A percentile compares a stretch with the other conserved stretches of the same genome.
phyloP scores from a whole-genome alignment of 1,284 basidiomycete genomes.

The Trichosporon sp. region DNA sequence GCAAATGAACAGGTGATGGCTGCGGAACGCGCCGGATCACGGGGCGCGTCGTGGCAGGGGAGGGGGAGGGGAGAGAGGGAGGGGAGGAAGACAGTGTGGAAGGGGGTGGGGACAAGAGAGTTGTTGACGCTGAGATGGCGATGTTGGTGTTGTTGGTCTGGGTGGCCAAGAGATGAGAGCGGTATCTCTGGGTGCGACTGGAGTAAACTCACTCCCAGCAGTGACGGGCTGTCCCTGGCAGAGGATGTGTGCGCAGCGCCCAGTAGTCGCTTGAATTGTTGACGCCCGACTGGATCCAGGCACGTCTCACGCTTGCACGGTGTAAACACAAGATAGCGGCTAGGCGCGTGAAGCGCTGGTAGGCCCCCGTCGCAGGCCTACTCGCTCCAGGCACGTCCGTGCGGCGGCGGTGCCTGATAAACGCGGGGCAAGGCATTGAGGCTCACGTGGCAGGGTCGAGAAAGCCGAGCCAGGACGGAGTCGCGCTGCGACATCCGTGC shows the following conservation, averaged over 20 bases:
- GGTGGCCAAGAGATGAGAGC: neutral
- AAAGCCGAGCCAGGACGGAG: neutral
- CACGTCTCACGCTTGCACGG: neutral
- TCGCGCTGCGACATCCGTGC: neutral
- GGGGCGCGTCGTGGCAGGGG: neutral
- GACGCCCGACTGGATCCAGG: neutral
- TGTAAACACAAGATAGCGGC: neutral
- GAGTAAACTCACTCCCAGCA: neutral
- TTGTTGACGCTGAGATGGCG: neutral
- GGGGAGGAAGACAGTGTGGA: neutral
- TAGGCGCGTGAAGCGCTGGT: neutral
- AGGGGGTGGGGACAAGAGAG: neutral
- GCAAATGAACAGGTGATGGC: neutral
- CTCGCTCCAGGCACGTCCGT: neutral
- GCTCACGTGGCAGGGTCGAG: neutral
- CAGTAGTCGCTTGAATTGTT: neutral
- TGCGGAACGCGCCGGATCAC: neutral
- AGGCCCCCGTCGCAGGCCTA: neutral
- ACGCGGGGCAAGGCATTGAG: neutral
- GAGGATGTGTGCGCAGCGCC: neutral
- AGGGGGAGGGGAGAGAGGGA: neutral
- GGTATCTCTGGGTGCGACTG: no score
- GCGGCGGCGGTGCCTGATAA: neutral
- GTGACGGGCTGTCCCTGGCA: no score
- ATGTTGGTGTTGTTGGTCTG: neutral